phyloP scores from a whole-genome alignment of 768 basidiomycete genomes.

The Kwoniella mangroviensis region DNA sequence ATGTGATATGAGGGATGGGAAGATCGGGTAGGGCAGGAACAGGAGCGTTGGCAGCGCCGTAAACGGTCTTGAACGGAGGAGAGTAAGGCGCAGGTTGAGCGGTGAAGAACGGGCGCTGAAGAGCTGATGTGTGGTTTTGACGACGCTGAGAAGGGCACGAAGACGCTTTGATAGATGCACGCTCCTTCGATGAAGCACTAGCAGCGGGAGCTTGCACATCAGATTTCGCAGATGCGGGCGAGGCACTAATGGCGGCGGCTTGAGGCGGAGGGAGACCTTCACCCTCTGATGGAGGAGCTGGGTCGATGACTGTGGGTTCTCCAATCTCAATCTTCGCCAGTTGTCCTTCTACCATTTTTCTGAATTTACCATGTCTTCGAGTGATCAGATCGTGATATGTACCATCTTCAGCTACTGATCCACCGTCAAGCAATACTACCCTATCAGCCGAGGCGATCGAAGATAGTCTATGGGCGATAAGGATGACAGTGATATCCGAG shows the following conservation, averaged over 20 bases:
- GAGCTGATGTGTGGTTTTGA: slow-evolving; percentile 33
- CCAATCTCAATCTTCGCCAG: slow-evolving; percentile 50
- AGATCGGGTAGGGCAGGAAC: slow-evolving; percentile 40
- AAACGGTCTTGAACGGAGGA: slow-evolving; percentile 36
- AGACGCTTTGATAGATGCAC: slow-evolving; percentile 7
- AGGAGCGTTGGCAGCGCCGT: slow-evolving; percentile 29
- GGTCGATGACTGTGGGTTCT: slow-evolving; percentile 21
- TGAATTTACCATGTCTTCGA: slow-evolving; percentile 43
- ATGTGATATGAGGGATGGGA: slow-evolving; percentile 37
- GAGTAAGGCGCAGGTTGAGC: slow-evolving; percentile 30
- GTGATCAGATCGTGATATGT: slow-evolving; percentile 46
- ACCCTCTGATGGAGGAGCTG: slow-evolving; percentile 11
- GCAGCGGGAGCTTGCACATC: background rate
- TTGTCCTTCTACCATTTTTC: slow-evolving; percentile 53
- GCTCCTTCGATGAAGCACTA: slow-evolving; percentile 3
- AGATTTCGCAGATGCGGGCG: background rate
- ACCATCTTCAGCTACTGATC: slow-evolving; percentile 49
- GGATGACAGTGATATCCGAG: slow-evolving; percentile 78
- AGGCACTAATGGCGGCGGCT: slow-evolving; percentile 2
- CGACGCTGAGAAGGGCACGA: slow-evolving; percentile 22
- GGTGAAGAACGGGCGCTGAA: slow-evolving; percentile 45
- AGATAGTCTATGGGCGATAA: slow-evolving; percentile 85
- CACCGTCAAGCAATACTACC: slow-evolving; percentile 77
- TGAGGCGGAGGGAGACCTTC: background rate
- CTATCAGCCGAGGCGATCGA: slow-evolving; percentile 87